Percentiles rank a stretch among this genome's conserved stretches.
Evolutionary conservation across 306 rosid species (phyloP).

Genomic region (Prunus campanulata): DNA sequence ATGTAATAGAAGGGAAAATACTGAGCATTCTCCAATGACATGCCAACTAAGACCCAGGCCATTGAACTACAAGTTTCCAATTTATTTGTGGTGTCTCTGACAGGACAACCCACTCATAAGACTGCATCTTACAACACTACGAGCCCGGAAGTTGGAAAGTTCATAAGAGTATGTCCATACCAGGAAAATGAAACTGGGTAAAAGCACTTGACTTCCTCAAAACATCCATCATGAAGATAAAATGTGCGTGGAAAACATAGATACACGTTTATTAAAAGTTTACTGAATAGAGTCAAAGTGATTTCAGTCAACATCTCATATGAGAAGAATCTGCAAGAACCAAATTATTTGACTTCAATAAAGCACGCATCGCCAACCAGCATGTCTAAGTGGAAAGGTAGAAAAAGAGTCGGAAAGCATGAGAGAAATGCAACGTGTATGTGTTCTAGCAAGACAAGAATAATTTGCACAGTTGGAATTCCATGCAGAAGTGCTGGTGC

Average conservation of each 20-base stretch:
- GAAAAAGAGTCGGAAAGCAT: neutral
- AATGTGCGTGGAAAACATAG: neutral
- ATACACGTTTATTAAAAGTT: neutral
- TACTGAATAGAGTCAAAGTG: neutral
- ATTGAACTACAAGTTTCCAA: neutral
- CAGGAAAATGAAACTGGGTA: neutral
- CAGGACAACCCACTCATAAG: slow-evolving; percentile 1
- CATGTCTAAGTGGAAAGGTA: neutral
- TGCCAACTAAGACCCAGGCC: slow-evolving; percentile 6
- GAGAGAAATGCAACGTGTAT: slow-evolving; percentile 11
- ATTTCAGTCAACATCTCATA: slow-evolving; percentile 2
- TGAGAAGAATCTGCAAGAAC: neutral
- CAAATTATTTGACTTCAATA: neutral
- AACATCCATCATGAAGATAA: slow-evolving; percentile 5
- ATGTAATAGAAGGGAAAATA: neutral
- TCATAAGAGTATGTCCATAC: neutral
- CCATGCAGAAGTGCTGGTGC: slow-evolving; percentile 7
- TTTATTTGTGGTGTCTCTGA: neutral
- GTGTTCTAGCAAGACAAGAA: slow-evolving; percentile 14
- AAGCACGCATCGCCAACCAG: neutral
- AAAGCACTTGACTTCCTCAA: neutral
- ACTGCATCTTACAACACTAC: neutral
- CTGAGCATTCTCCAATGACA: neutral
- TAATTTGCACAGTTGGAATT: slow-evolving; percentile 21
- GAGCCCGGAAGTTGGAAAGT: neutral